Base-by-base conservation (phyloP, 495 filamentous ascomycete genomes). In the Tuber calosporum region DNA sequence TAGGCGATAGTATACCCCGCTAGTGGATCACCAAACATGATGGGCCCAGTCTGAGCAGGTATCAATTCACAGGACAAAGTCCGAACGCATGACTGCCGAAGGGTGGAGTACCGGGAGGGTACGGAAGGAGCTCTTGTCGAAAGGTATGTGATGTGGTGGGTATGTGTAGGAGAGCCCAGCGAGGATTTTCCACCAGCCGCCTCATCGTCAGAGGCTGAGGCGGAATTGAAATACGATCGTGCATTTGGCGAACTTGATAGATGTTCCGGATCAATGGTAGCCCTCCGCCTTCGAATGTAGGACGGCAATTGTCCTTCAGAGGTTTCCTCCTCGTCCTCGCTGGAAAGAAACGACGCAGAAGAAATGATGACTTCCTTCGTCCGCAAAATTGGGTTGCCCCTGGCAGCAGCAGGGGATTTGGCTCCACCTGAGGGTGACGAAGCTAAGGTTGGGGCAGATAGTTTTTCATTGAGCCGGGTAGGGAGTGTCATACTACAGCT, bases 1-100 rank as follows among this genome's bases (percentile, higher is more conserved):
- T 92, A 96, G 73, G 94, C 94, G 17, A 94, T 94, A 4, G 94
- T 96, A 83, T 94, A 96, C 66, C 94, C 94, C 4, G 90, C 88
- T 1, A 87, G 83, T 4, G 90, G 86, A 77, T 97, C 93, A 37
- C 93, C 93, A 76, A 97, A 97, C 78, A 92, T 92, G 58, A 97
- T 86, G 17, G 92, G 92, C 0, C 94, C 93, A 22, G 85, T 79
- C 2, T 90, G 88, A 22, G 90, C 90, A 5, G 94, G 94, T 1
- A 96, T 88, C 4, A 89, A 89, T 79, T 97, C 94, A 75, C 91
- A 90, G 53, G 91, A 94, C 30, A 97, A 86, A 0, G 94, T 93
- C 72, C 93, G 91, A 75, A 97, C 88, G 73, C 90, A 94, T 9
- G 92, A 92, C 68, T 91, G 89, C 67, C 94, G 91, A 41, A 97